Evolutionary conservation across 495 filamentous ascomycete genomes (phyloP), one percentile per base, ranked within the genome.

Genomic region (Tuber melanosporum): DNA sequence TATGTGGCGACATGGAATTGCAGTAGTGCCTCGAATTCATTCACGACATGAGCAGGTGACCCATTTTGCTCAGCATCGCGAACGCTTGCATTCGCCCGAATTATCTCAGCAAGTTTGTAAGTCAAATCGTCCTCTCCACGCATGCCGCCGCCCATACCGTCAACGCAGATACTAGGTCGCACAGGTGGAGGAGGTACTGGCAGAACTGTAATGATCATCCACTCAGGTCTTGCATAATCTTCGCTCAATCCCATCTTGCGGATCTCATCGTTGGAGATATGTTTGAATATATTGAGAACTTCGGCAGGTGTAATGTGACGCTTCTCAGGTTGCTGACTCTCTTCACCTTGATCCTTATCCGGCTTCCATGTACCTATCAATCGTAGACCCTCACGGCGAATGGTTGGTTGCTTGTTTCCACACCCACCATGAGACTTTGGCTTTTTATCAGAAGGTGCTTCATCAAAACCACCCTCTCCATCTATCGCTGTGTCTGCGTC

Each of bases 1-100:
- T 97, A 95, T 10, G 95, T 99, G 14, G 95, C 95, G 70, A 98
- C 94, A 82, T 99, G 95, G 84, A 95, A 99, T 80, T 99, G 95
- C n/a, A 99, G 86, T 12, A 99, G 86, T 74, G 90, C 89, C 84
- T 97, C 92, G 74, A 97, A 98, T 79, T 99, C 95, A 44, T 89
- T 89, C 45, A 92, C 88, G 57, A 98, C 91, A 85, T 98, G 96
- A 73, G 91, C 90, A 0, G 95, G 94, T 6, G 95, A 93, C 62
- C 95, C 94, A 84, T 97, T 93, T 70, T 91, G 88, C 76, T 95
- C 91, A 70, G 94, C 94, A 74, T 94, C 90, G 62, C 91, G 89
- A 45, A 99, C 94, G 80, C 97, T 98, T 80, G 92, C 91, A 86
- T 98, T 99, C 74, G 96, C 95, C 79, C 95, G 94, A 76, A 99